These are phyloP conservation scores for Plectranthus barbatus DNA, from an alignment of 257 asterid species.

Conservation along the genomic window DNA sequence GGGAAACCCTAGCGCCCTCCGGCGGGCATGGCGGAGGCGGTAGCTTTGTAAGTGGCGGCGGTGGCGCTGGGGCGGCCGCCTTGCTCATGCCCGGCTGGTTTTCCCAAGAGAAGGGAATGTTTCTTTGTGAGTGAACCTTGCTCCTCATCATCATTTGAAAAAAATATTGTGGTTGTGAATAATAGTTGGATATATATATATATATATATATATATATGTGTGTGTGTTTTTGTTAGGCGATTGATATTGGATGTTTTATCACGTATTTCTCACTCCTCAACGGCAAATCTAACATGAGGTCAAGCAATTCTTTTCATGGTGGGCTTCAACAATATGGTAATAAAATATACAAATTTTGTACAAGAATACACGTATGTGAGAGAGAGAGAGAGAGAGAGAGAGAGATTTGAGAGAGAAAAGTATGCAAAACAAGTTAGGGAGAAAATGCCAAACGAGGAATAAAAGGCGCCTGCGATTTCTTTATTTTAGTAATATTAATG, in stretches of 20 bases:
- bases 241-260: slow-evolving; percentile 17
- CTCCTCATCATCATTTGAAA: slow-evolving; percentile 21
- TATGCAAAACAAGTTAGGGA: slow-evolving; percentile 20
- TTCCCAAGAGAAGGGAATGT: slow-evolving; percentile 67
- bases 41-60: slow-evolving; percentile 14
- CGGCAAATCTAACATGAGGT: slow-evolving; percentile 31
- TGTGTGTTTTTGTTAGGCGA: background rate
- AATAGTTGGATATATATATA: background rate
- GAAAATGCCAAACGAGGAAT: slow-evolving; percentile 26
- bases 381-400: slow-evolving; percentile 1
- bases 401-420: slow-evolving; percentile 5
- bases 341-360: no score
- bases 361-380: slow-evolving; percentile 6
- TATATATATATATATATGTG: background rate
- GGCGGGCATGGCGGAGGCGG: slow-evolving; percentile 49
- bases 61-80: slow-evolving; percentile 2
- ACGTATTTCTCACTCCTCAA: slow-evolving; percentile 28
- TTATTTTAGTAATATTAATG: background rate
- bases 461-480: slow-evolving; percentile 13
- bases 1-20: slow-evolving; percentile 18
- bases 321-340: background rate
- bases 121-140: slow-evolving; percentile 48
- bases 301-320: slow-evolving; percentile 42
- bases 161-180: background rate
- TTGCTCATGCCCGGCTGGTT: slow-evolving; percentile 55